Conservation (phyloP, 108 stramenopile genomes). For the Poteriospumella lacustris region DNA sequence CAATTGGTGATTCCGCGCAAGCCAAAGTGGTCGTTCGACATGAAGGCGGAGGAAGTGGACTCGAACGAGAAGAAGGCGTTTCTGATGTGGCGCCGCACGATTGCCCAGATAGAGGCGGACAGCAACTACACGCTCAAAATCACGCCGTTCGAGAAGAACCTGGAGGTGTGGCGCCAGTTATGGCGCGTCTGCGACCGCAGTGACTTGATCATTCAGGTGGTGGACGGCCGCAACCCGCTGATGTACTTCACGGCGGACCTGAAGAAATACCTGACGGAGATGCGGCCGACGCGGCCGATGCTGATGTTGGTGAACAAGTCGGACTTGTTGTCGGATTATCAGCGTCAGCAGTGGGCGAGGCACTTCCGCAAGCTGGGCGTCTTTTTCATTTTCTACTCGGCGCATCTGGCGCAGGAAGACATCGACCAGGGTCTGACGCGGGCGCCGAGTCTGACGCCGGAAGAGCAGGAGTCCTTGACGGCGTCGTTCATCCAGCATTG, state of each 20-base stretch:
- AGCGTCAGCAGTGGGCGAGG: slow-evolving; percentile 75
- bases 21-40: slow-evolving; percentile 80
- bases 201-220: slow-evolving; percentile 81
- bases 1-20: slow-evolving; percentile 84
- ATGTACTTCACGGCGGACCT: slow-evolving; percentile 85
- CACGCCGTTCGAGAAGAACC: slow-evolving; percentile 98
- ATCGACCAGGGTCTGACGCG: too few relatives aligned
- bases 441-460: too few relatives aligned
- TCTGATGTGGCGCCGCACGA: slow-evolving; percentile 81
- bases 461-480: too few relatives aligned
- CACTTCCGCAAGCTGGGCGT: slow-evolving; percentile 69
- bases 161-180: slow-evolving; percentile 96
- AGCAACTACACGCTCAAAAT: slow-evolving; percentile 14
- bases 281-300: slow-evolving; percentile 75
- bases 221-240: slow-evolving; percentile 92
- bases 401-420: too few relatives aligned
- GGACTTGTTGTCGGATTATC: slow-evolving; percentile 76
- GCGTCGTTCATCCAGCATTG: too few relatives aligned
- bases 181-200: slow-evolving; percentile 95
- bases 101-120: slow-evolving; percentile 64
- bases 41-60: slow-evolving; percentile 79
- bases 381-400: slow-evolving; percentile 87
- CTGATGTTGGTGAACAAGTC: slow-evolving; percentile 92
- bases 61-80: slow-evolving; percentile 77
- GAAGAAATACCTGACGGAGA: slow-evolving; percentile 63